Base-by-base conservation (phyloP, 73 alveolate species). In the Symbiodinium pilosum region DNA sequence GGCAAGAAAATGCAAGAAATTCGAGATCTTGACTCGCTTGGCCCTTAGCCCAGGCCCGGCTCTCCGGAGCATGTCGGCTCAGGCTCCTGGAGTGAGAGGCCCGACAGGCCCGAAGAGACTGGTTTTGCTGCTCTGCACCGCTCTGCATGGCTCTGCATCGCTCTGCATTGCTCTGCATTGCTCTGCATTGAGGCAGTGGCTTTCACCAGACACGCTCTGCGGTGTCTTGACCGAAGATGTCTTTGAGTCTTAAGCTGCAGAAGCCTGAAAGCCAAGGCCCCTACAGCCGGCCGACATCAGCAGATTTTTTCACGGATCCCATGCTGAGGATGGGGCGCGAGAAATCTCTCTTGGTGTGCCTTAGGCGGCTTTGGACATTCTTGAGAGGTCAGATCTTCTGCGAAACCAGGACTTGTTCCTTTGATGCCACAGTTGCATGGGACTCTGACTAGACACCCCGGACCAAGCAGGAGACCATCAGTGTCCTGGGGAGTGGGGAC, bases 81-180 rank as follows among this genome's bases (percentile, higher is more conserved):
- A 7, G 96, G 43, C 52, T 24, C 83, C 41, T 89, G 96, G 96
- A 89, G 96, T 56, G 81, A 89, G 71, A 87, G 96, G n/a, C 52
- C 47, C 28, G 86, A 36, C 43, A 54, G 71, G 69, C 59, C 86
- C 20, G 11, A n/a, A n/a, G n/a, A n/a, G n/a, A n/a, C n/a, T n/a
- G n/a, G n/a, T n/a, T n/a, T n/a, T n/a, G n/a, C n/a, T n/a, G n/a
- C n/a, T n/a, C n/a, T n/a, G n/a, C n/a, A n/a, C n/a, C n/a, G n/a
- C n/a, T n/a, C n/a, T n/a, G n/a, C n/a, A n/a, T n/a, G n/a, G n/a
- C n/a, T n/a, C n/a, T n/a, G n/a, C n/a, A n/a, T n/a, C n/a, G n/a
- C n/a, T n/a, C n/a, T n/a, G n/a, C n/a, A n/a, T n/a, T n/a, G n/a
- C n/a, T n/a, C n/a, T n/a, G n/a, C n/a, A n/a, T n/a, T n/a, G n/a